Evolutionary conservation across 257 asterid species (phyloP), one percentile per base, ranked within the genome.

Genomic region (Solanum chmielewskii): DNA sequence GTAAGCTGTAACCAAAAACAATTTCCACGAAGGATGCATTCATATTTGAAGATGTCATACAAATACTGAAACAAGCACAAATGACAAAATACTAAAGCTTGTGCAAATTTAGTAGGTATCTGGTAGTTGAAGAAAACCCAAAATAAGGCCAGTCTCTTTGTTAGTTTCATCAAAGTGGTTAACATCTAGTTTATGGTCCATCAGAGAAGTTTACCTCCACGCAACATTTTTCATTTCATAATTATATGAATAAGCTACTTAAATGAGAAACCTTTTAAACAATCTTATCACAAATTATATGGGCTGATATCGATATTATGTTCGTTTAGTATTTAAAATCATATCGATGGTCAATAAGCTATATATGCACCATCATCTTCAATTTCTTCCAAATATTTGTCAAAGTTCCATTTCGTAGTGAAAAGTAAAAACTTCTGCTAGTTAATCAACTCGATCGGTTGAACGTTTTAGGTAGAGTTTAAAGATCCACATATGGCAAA

Each of bases 401-500:
- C 37, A 25, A 78, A 44, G 25, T 78, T 78, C 37, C 25, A 25
- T 78, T 78, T 78, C 41, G 4, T 78, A 25, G 84, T 76, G 12
- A 41, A n/a, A 42, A 25, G 84, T 76, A 7, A 41, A n/a, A 42
- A n/a, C 83, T 42, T 76, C n/a, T 13, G 14, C 39, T 3, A 77
- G 84, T 77, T 44, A 45, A 44, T 25, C 62, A 44, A 78, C 41
- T 78, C 27, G 25, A 76, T 45, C 15, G 41, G 41, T 45, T 73
- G 60, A 47, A 56, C 10, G 21, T 74, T 87, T 13, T 88, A 97
- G 98, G 94, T 94, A 78, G 95, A 93, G 64, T 94, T 92, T 78
- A 92, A 87, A 44, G 98, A 95, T 91, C 99, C 97, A 16, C 96
- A 94, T 88, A 95, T 98, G 84, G 91, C 89, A 86, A 95, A 91